phyloP scores from a whole-genome alignment of 345 rosid genomes.

The Euphorbia tirucalli region DNA sequence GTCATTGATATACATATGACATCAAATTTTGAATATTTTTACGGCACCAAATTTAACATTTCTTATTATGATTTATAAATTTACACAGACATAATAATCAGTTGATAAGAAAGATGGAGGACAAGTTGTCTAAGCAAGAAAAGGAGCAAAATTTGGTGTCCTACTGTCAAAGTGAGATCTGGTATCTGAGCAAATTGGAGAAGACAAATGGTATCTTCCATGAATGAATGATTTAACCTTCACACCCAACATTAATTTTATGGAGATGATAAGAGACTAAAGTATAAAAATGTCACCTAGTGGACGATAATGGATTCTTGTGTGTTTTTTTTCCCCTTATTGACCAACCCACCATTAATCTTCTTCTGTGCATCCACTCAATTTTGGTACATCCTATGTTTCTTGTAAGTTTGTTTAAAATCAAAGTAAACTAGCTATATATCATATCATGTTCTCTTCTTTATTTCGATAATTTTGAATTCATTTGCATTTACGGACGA shows the following conservation, averaged over 20 bases:
- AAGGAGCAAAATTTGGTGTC: slow-evolving; percentile 16
- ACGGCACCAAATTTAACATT: too few species aligned
- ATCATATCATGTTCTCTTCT: too few species aligned
- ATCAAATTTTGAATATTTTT: too few species aligned
- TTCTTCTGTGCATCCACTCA: not conserved
- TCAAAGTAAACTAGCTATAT: too few species aligned
- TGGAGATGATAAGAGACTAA: not conserved
- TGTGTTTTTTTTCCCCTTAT: not conserved
- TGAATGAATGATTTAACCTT: slow-evolving; percentile 8
- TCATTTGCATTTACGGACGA: too few species aligned
- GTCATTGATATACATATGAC: too few species aligned
- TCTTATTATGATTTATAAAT: too few species aligned
- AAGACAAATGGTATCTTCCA: slow-evolving; percentile 18
- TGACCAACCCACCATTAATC: slow-evolving; percentile 9
- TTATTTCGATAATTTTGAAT: too few species aligned
- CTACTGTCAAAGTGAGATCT: not conserved
- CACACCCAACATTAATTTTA: not conserved
- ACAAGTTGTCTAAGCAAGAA: slow-evolving; percentile 7
- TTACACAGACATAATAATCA: too few species aligned
- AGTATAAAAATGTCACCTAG: slow-evolving; percentile 22
- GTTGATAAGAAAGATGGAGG: slow-evolving; percentile 3
- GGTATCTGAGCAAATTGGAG: slow-evolving; percentile 11
- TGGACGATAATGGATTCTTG: not conserved
- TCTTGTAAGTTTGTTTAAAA: too few species aligned
- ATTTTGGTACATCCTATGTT: too few species aligned